These are phyloP conservation scores for Brachypodium distachyon DNA, from an alignment of 202 grass and related monocot species.

Conservation along the genomic window DNA sequence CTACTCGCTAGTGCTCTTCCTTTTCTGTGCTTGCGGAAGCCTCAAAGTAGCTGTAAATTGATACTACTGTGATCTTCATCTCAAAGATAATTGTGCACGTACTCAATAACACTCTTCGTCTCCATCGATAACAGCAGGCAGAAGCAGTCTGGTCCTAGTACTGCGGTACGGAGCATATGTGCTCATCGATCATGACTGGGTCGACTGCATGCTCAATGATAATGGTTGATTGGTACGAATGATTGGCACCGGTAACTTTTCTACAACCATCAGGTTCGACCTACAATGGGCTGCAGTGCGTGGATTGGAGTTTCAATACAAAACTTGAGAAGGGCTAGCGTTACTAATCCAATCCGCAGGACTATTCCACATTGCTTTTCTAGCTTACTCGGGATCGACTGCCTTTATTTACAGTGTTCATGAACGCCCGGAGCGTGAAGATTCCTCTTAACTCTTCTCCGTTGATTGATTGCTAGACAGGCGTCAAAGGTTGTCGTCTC, in stretches of 20 bases:
- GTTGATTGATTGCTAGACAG: too few species aligned
- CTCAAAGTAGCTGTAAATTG: background rate
- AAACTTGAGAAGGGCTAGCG: background rate
- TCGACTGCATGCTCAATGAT: background rate
- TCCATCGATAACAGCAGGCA: background rate
- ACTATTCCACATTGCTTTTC: background rate
- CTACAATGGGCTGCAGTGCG: background rate
- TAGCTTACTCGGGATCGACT: too few species aligned
- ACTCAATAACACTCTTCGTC: background rate
- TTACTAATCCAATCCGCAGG: too few species aligned
- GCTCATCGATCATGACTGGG: background rate
- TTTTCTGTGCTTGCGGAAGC: background rate
- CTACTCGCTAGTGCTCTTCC: background rate
- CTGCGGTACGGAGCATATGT: background rate
- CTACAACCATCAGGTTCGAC: background rate
- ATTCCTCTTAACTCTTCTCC: too few species aligned
- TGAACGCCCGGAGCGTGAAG: background rate
- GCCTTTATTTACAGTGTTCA: background rate
- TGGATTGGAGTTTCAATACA: background rate
- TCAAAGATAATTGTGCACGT: too few species aligned
- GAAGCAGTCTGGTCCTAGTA: too few species aligned
- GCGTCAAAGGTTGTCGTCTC: slow-evolving; percentile 11
- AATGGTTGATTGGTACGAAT: background rate
- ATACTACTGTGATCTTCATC: too few species aligned
- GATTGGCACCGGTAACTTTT: background rate